phyloP scores from a whole-genome alignment of 2,329 filamentous ascomycete genomes.

The Sporothrix euskadiensis region DNA sequence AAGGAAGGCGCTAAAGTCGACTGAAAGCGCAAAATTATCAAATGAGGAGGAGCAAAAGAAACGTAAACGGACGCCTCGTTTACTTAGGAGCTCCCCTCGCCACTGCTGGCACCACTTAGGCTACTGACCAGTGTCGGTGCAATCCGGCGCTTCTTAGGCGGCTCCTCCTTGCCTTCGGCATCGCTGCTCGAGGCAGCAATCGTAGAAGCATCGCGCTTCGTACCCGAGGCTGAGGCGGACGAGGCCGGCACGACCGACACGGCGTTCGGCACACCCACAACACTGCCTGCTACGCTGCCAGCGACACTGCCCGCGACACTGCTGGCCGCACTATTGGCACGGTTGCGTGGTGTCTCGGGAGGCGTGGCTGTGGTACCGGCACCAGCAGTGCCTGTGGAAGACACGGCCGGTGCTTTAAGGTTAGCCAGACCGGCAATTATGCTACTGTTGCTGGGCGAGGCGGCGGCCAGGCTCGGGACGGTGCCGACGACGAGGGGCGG shows the following conservation, averaged over 20 bases:
- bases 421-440: conserved; percentile 7
- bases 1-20: neutral
- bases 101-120: neutral
- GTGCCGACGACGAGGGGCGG: conserved; percentile 76
- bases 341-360: conserved; percentile 77
- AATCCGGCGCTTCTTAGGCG: conserved; percentile 67
- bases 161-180: conserved; percentile 39
- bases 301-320: conserved; percentile 50
- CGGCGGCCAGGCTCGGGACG: conserved; percentile 72
- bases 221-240: neutral
- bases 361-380: conserved; percentile 61
- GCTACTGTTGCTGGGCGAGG: conserved; percentile 51
- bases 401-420: neutral
- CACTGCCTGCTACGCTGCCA: conserved; percentile 18
- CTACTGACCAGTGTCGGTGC: conserved; percentile 62
- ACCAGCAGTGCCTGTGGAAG: neutral
- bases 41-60: neutral
- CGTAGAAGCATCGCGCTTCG: conserved; percentile 59
- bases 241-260: conserved; percentile 14
- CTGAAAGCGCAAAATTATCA: neutral
- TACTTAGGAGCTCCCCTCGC: neutral
- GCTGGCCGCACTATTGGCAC: conserved; percentile 54
- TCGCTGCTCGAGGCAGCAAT: conserved; percentile 18
- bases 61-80: no score
- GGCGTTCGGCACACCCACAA: conserved; percentile 33